Conservation (phyloP, 805 yeast species). For the Zygoascus tannicola region DNA sequence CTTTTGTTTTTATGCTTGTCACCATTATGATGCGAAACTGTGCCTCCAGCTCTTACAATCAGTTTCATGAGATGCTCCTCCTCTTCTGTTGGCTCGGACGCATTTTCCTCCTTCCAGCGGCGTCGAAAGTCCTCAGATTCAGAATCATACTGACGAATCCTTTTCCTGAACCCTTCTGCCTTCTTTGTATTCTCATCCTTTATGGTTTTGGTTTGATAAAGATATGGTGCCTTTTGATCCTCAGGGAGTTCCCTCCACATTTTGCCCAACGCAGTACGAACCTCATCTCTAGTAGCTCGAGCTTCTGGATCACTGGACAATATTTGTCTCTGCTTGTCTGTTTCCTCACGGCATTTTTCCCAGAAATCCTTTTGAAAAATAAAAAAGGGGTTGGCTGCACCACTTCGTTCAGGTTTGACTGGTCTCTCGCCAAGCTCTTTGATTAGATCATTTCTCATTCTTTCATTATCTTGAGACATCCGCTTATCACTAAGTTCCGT, state of each 20-base stretch:
- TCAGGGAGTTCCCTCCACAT: slow-evolving; percentile 34
- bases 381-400: slow-evolving; percentile 34
- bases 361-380: slow-evolving; percentile 35
- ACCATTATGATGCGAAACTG: not conserved
- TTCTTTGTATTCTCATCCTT: slow-evolving; percentile 28
- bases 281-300: slow-evolving; percentile 32
- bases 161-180: slow-evolving; percentile 26
- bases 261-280: slow-evolving; percentile 32
- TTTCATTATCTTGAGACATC: slow-evolving; percentile 23
- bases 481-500: slow-evolving; percentile 23
- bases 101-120: slow-evolving; percentile 31
- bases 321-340: slow-evolving; percentile 27
- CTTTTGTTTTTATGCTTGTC: not conserved
- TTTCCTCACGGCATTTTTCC: slow-evolving; percentile 31
- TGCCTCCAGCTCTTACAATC: slow-evolving; percentile 8
- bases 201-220: slow-evolving; percentile 27
- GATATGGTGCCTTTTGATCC: slow-evolving; percentile 29
- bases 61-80: slow-evolving; percentile 18
- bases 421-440: slow-evolving; percentile 33
- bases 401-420: slow-evolving; percentile 29
- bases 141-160: slow-evolving; percentile 27
- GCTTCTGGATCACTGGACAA: slow-evolving; percentile 24
- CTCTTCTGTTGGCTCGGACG: slow-evolving; percentile 22
- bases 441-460: slow-evolving; percentile 28
- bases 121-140: slow-evolving; percentile 31